These are phyloP conservation scores for Blastomyces silverae DNA, from an alignment of 2,329 filamentous ascomycete species.

Conservation along the genomic window DNA sequence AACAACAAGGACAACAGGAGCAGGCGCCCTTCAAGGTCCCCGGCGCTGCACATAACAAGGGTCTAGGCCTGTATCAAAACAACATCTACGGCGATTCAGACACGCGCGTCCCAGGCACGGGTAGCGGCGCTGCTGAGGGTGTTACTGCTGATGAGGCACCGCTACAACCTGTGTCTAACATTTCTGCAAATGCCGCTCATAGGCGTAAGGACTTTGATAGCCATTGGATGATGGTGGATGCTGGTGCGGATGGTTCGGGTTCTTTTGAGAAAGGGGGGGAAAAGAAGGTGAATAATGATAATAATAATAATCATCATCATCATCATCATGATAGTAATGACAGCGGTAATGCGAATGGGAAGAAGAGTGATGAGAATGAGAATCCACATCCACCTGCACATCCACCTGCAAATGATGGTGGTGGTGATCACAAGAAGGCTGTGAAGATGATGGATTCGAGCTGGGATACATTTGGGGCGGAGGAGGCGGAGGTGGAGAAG, in stretches of 20 bases:
- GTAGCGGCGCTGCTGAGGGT: conserved; percentile 16
- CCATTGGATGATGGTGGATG: conserved; percentile 70
- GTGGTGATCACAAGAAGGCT: conserved; percentile 55
- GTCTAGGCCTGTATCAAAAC: conserved; percentile 68
- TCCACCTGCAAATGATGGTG: too few species aligned
- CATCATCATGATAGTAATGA: neutral
- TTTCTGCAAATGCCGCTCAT: conserved; percentile 46
- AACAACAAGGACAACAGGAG: conserved; percentile 10
- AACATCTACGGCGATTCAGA: conserved; percentile 61
- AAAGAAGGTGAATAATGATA: neutral
- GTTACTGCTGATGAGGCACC: conserved; percentile 30
- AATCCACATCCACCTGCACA: too few species aligned
- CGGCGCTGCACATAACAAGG: conserved; percentile 57
- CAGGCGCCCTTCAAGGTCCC: conserved; percentile 33
- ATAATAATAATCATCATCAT: neutral
- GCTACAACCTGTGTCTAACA: conserved; percentile 63
- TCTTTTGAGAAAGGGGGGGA: neutral
- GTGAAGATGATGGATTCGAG: conserved; percentile 64
- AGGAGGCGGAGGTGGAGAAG: conserved; percentile 31
- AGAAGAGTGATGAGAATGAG: neutral
- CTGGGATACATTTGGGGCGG: conserved; percentile 42
- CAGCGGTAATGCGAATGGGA: neutral
- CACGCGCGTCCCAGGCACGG: conserved; percentile 26
- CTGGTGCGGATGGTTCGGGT: neutral
- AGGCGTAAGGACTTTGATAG: conserved; percentile 69